Evolutionary conservation across 805 yeast species (phyloP), one percentile per base, ranked within the genome.

Genomic region (Starmerella gropengiesseri): DNA sequence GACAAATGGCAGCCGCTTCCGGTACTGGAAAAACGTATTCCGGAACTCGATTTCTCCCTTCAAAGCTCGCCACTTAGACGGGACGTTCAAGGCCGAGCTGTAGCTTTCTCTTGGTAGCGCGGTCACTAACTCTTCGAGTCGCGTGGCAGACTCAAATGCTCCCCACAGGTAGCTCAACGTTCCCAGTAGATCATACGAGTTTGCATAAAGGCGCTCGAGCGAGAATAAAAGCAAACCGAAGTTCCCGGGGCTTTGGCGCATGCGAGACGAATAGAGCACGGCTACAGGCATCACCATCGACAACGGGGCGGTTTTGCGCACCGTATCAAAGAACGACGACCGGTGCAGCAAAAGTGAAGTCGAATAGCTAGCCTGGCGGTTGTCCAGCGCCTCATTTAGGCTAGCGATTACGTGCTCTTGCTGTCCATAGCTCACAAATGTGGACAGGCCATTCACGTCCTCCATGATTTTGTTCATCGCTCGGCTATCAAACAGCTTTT

Each of bases 1-100:
- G 4, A 78, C 87, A 33, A 70, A 60, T 4, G 89, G 89, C 38
- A 81, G 65, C 2, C 66, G 73, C 8, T 72, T 73, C 52, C 87
- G 68, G 58, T 81, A 81, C 30, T 72, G 63, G 60, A 81, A 60
- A 19, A 68, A 61, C 14, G 77, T 83, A 52, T 77, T 52, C 6
- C 70, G 57, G 57, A 80, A 78, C 30, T 62, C 61, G 43, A 81
- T 70, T 6, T 57, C 65, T 22, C 87, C 89, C 0, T 62, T 44
- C 28, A 63, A 53, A 14, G 91, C 89, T 87, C 89, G 79, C 49
- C 49, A 45, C 4, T 18, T 16, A 7, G 4, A 13, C 16, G 11
- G 19, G 1, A 37, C 27, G 7, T 31, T 6, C 16, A 5, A 19
- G 16, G 13, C n/a, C n/a, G 11, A 27, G 21, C 9, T 6, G 21